phyloP scores from a whole-genome alignment of 768 basidiomycete genomes.

The Artomyces pyxidatus region DNA sequence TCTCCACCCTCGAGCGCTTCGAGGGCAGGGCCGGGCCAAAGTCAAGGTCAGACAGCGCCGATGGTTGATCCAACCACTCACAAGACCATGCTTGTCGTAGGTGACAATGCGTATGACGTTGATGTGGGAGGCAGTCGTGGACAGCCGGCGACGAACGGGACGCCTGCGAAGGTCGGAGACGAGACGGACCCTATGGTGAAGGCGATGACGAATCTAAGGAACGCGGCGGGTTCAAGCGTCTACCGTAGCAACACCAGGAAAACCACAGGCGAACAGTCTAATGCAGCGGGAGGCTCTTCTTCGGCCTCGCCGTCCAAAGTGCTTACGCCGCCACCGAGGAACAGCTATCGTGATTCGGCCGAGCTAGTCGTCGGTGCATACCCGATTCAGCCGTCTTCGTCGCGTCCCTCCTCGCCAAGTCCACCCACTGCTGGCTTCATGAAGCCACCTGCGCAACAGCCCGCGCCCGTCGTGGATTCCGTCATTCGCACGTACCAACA shows the following conservation, averaged over 20 bases:
- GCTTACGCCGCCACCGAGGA: slow-evolving; percentile 15
- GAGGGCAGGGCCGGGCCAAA: background rate
- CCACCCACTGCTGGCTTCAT: slow-evolving; percentile 69
- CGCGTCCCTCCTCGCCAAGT: slow-evolving; percentile 70
- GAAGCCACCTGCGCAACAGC: slow-evolving; percentile 41
- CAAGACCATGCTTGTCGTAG: slow-evolving; percentile 65
- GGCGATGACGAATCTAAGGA: slow-evolving; percentile 25
- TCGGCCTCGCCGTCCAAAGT: slow-evolving; percentile 7
- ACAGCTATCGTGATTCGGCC: slow-evolving; percentile 61
- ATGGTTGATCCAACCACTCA: slow-evolving; percentile 34
- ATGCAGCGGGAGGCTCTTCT: slow-evolving; percentile 7
- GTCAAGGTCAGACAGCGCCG: background rate
- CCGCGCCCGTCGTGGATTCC: slow-evolving; percentile 54
- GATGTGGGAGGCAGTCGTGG: slow-evolving; percentile 55
- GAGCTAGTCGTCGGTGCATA: slow-evolving; percentile 73
- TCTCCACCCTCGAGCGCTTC: background rate
- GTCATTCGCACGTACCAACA: slow-evolving; percentile 74
- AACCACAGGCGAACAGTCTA: slow-evolving; percentile 7
- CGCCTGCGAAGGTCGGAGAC: slow-evolving; percentile 18
- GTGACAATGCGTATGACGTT: slow-evolving; percentile 57
- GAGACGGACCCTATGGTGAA: slow-evolving; percentile 33
- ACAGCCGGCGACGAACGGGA: slow-evolving; percentile 14
- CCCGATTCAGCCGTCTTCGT: slow-evolving; percentile 42
- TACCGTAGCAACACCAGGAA: slow-evolving; percentile 19
- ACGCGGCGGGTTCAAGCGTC: slow-evolving; percentile 24